Percentiles rank a stretch among this genome's conserved stretches.
Conservation (phyloP, 495 filamentous ascomycete species). For the Xylaria intraflava region DNA sequence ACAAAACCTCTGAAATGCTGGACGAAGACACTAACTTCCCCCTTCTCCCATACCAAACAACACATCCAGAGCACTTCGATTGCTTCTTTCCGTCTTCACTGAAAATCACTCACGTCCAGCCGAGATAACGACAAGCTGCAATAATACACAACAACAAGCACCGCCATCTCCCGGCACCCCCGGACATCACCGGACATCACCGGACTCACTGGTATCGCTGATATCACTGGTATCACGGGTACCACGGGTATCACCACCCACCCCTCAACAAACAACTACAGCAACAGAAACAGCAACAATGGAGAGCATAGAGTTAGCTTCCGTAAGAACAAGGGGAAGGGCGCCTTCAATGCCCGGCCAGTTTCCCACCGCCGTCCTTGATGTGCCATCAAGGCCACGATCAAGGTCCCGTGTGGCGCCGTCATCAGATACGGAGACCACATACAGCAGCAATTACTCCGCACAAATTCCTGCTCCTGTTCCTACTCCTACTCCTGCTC, state of each 20-base stretch:
- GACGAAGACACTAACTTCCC: conserved; percentile 2
- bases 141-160: conserved; percentile 2
- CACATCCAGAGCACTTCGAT: not conserved
- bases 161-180: too few species aligned
- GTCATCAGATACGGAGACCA: conserved; percentile 10
- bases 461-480: not conserved
- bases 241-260: not conserved
- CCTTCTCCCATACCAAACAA: conserved; percentile 3
- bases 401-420: conserved; percentile 13
- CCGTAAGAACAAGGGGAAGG: not conserved
- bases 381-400: conserved; percentile 13
- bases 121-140: conserved; percentile 5
- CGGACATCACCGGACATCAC: too few species aligned
- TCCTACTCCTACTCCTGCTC: not conserved
- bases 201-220: not conserved
- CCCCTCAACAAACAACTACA: not conserved
- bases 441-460: conserved; percentile 3
- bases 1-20: conserved; percentile 13
- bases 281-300: not conserved
- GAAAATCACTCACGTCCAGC: conserved; percentile 1
- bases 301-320: not conserved
- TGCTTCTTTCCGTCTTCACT: not conserved
- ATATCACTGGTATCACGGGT: not conserved
- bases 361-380: conserved; percentile 17
- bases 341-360: conserved; percentile 22